Evolutionary conservation across 2,329 filamentous ascomycete genomes (phyloP).

Genomic region (Teratosphaeria destructans): DNA sequence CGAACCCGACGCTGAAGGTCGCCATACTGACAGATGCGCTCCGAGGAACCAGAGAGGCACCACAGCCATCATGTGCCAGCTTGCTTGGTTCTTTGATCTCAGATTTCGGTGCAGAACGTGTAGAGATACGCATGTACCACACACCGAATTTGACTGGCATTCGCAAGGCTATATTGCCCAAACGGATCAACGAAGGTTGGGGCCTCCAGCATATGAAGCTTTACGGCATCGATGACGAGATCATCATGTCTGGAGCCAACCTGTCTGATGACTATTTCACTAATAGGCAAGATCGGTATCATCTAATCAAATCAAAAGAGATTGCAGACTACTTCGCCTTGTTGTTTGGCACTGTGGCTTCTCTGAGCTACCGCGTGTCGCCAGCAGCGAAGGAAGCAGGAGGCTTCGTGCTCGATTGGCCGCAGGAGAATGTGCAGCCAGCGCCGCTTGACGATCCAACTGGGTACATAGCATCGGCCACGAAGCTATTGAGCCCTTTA

Average conservation of each 20-base stretch:
- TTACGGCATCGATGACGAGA: slow-evolving; percentile 89
- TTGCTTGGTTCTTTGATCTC: slow-evolving; percentile 71
- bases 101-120: slow-evolving; percentile 73
- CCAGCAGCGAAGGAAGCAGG: slow-evolving; percentile 41
- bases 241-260: slow-evolving; percentile 93
- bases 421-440: slow-evolving; percentile 59
- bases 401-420: slow-evolving; percentile 59
- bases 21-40: slow-evolving; percentile 88
- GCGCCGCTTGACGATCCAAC: slow-evolving; percentile 61
- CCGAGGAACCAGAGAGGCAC: slow-evolving; percentile 82
- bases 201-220: slow-evolving; percentile 98
- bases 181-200: slow-evolving; percentile 94
- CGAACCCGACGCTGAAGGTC: slow-evolving; percentile 66
- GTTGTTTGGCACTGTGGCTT: slow-evolving; percentile 67
- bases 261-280: slow-evolving; percentile 92
- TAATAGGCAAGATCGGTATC: slow-evolving; percentile 88
- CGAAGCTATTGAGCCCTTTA: slow-evolving; percentile 54
- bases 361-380: slow-evolving; percentile 69
- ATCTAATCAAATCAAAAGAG: slow-evolving; percentile 70
- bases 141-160: slow-evolving; percentile 88
- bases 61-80: slow-evolving; percentile 76
- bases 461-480: slow-evolving; percentile 61
- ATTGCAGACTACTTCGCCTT: slow-evolving; percentile 73
- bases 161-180: slow-evolving; percentile 73
- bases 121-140: slow-evolving; percentile 95